phyloP scores from a whole-genome alignment of 495 filamentous ascomycete genomes.

The Aspergillus olivimuriae region DNA sequence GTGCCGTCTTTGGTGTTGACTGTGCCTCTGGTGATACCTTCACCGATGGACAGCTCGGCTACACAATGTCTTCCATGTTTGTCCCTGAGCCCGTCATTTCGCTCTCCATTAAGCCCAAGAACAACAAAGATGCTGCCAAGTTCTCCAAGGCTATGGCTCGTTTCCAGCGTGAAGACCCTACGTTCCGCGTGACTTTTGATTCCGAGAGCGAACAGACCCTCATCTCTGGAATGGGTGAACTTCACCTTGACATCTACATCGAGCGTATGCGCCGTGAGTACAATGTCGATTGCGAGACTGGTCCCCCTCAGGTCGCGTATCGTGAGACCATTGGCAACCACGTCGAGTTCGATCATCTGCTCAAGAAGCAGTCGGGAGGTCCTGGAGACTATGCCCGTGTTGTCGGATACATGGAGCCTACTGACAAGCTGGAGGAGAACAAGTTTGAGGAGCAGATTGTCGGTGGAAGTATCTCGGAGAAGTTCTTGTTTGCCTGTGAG shows the following conservation, averaged over 20 bases:
- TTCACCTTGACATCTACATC: constrained; percentile 96
- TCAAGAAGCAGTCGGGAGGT: constrained; percentile 95
- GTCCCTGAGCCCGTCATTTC: constrained; percentile 98
- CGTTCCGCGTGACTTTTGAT: constrained; percentile 92
- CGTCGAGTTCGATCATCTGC: constrained; percentile 81
- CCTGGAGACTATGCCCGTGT: constrained; percentile 96
- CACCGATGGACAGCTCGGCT: constrained; percentile 89
- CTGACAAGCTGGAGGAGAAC: constrained; percentile 63
- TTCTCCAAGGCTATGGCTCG: constrained; percentile 99
- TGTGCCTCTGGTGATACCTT: constrained; percentile 98
- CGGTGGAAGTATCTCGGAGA: constrained; percentile 90
- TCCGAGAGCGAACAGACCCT: constrained; percentile 88
- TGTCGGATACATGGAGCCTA: constrained; percentile 87
- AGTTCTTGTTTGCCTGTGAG: constrained; percentile 91
- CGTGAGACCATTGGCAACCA: constrained; percentile 81
- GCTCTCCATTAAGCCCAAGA: constrained; percentile 93
- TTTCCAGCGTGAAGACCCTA: constrained; percentile 98
- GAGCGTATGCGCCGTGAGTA: constrained; percentile 99
- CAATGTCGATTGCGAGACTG: constrained; percentile 89
- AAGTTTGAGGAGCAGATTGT: constrained; percentile 79
- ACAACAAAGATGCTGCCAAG: constrained; percentile 84
- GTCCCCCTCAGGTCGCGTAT: constrained; percentile 95
- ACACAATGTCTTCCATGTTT: constrained; percentile 97
- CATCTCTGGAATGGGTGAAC: constrained; percentile 97
- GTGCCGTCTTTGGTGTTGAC: constrained; percentile 96